phyloP scores from a whole-genome alignment of 2,329 filamentous ascomycete species.

The Diplodia seriata region DNA sequence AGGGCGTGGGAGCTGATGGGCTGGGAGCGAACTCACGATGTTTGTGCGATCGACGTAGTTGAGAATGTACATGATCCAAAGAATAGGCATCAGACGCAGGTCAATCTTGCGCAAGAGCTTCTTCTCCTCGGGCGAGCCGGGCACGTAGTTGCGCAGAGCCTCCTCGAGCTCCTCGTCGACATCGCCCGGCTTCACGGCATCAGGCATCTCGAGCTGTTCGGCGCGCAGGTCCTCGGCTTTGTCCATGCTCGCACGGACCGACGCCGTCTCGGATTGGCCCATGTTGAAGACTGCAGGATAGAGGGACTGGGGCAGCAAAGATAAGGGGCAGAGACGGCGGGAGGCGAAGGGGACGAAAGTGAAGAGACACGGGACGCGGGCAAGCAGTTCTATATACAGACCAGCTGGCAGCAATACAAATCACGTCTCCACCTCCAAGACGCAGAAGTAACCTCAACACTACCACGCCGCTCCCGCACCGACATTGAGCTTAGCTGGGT shows the following conservation, averaged over 20 bases:
- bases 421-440: background rate
- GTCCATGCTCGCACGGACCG: conserved; percentile 21
- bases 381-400: background rate
- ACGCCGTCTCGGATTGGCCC: conserved; percentile 2
- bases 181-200: conserved; percentile 6
- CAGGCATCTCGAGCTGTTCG: conserved; percentile 28
- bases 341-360: background rate
- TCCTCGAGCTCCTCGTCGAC: conserved; percentile 30
- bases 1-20: background rate
- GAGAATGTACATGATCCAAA: conserved; percentile 78
- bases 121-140: conserved; percentile 52
- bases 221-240: conserved; percentile 18
- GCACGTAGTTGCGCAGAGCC: conserved; percentile 31
- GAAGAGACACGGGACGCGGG: background rate
- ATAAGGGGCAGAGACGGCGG: background rate
- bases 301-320: background rate
- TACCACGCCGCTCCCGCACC: conserved; percentile 22
- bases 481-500: conserved; percentile 21
- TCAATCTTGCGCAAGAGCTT: conserved; percentile 75
- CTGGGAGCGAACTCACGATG: conserved; percentile 52
- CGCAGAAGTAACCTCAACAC: conserved; percentile 3
- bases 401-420: background rate
- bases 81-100: conserved; percentile 68
- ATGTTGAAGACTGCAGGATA: background rate
- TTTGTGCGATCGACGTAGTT: conserved; percentile 76